A percentile compares a stretch with the other conserved stretches of the same genome.
These are phyloP conservation scores for Candida maris DNA, from an alignment of 805 yeast species.

Conservation along the genomic window DNA sequence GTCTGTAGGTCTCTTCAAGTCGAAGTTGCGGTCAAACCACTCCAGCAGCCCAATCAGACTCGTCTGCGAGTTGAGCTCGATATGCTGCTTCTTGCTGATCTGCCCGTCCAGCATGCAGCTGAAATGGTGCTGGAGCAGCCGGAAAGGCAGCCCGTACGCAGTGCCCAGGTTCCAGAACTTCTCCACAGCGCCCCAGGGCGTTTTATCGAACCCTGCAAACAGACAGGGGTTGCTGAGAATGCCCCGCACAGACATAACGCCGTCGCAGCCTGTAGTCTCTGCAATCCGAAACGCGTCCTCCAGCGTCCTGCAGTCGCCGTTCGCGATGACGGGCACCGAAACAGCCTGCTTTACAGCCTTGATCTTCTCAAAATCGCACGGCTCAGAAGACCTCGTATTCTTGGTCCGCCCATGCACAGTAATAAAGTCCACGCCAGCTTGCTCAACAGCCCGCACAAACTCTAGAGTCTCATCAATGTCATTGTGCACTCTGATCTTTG, in stretches of 20 bases:
- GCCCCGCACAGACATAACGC: slow-evolving; percentile 96
- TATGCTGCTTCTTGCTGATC: slow-evolving; percentile 44
- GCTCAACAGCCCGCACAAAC: slow-evolving; percentile 71
- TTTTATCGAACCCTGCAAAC: slow-evolving; percentile 65
- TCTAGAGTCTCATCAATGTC: slow-evolving; percentile 68
- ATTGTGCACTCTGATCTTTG: slow-evolving; percentile 84
- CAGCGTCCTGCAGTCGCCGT: slow-evolving; percentile 84
- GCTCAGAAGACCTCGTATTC: slow-evolving; percentile 77
- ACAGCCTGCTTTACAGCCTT: slow-evolving; percentile 55
- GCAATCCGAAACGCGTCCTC: slow-evolving; percentile 64
- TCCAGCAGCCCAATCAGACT: slow-evolving; percentile 65
- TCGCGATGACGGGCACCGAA: slow-evolving; percentile 84
- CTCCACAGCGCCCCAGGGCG: slow-evolving; percentile 94
- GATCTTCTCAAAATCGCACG: slow-evolving; percentile 83
- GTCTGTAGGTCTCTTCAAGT: slow-evolving; percentile 64
- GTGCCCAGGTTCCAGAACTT: slow-evolving; percentile 74
- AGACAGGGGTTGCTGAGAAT: slow-evolving; percentile 80
- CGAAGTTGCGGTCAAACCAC: slow-evolving; percentile 75
- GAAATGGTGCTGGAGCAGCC: slow-evolving; percentile 82
- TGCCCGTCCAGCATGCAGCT: slow-evolving; percentile 75
- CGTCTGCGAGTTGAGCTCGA: slow-evolving; percentile 60
- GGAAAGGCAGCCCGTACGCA: slow-evolving; percentile 79
- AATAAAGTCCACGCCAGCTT: slow-evolving; percentile 88
- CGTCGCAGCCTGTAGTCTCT: slow-evolving; percentile 71
- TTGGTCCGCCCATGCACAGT: slow-evolving; percentile 93